These are phyloP conservation scores for Arthroderma sp. DNA, from an alignment of 2,329 filamentous ascomycete genomes.

Conservation along the genomic window DNA sequence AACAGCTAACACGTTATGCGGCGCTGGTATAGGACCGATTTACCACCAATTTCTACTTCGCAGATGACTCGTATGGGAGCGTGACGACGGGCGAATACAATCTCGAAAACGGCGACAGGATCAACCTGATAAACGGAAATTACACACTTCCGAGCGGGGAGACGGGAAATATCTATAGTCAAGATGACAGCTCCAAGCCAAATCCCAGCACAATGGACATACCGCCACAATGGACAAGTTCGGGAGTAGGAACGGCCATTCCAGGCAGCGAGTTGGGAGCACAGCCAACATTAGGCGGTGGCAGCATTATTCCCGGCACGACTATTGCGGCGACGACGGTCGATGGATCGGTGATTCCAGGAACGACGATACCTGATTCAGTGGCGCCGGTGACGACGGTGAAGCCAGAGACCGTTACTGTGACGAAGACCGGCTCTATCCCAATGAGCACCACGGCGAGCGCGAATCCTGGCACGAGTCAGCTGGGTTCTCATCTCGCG, in stretches of 20 bases:
- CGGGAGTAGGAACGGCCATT: conserved; percentile 34
- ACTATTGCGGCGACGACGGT: conserved; percentile 4
- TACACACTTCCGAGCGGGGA: conserved; percentile 28
- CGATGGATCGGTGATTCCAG: conserved; percentile 4
- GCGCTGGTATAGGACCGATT: conserved; percentile 29
- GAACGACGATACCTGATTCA: conserved; percentile 1
- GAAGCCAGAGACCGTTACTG: conserved; percentile 2
- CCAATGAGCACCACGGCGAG: neutral
- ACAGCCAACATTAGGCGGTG: conserved; percentile 2
- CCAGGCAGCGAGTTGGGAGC: conserved; percentile 30
- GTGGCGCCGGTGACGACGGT: neutral
- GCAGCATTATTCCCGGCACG: neutral
- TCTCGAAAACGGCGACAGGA: conserved; percentile 22
- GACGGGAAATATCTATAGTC: conserved; percentile 34
- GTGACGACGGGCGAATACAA: conserved; percentile 33
- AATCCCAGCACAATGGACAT: conserved; percentile 20
- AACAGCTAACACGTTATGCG: neutral
- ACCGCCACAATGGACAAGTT: conserved; percentile 22
- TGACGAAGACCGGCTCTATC: neutral
- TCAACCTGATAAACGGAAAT: conserved; percentile 34
- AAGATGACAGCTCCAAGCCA: conserved; percentile 23
- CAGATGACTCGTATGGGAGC: conserved; percentile 35
- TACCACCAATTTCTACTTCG: conserved; percentile 38
- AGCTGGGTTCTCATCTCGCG: neutral
- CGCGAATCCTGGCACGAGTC: neutral